Evolutionary conservation across 148 eudicot species (phyloP).

Genomic region (Diospyros lotus): DNA sequence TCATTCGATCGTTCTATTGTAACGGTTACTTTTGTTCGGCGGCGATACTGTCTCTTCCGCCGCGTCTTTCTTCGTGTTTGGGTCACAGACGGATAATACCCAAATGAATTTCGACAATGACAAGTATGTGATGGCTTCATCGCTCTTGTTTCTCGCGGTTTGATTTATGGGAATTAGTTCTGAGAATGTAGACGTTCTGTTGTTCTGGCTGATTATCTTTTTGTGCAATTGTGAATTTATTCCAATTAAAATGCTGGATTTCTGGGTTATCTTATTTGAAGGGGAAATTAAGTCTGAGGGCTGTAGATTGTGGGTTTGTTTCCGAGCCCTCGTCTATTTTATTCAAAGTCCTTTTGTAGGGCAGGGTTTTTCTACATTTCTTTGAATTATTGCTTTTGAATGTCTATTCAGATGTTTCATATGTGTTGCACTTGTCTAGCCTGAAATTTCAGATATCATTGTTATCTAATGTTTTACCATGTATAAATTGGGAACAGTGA

Average conservation of each 20-base stretch:
- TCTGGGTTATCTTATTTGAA: slow-evolving; percentile 12
- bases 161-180: slow-evolving; percentile 20
- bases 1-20: slow-evolving; percentile 9
- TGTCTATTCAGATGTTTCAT: too few species aligned
- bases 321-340: neutral
- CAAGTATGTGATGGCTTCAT: slow-evolving; percentile 16
- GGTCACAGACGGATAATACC: slow-evolving; percentile 13
- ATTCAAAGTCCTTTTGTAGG: neutral
- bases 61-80: neutral
- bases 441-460: neutral
- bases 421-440: neutral
- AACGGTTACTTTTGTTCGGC: slow-evolving; percentile 1
- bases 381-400: too few species aligned
- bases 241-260: slow-evolving; percentile 17
- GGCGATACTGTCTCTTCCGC: neutral
- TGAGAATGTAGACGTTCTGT: neutral
- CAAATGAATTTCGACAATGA: slow-evolving; percentile 28
- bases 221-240: neutral
- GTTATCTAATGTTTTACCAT: neutral
- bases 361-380: too few species aligned
- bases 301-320: neutral
- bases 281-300: slow-evolving; percentile 7
- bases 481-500: slow-evolving; percentile 24
- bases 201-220: neutral
- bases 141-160: slow-evolving; percentile 24